Base-by-base conservation (phyloP, 2,329 filamentous ascomycete species). In the Cryphonectria naterciae region DNA sequence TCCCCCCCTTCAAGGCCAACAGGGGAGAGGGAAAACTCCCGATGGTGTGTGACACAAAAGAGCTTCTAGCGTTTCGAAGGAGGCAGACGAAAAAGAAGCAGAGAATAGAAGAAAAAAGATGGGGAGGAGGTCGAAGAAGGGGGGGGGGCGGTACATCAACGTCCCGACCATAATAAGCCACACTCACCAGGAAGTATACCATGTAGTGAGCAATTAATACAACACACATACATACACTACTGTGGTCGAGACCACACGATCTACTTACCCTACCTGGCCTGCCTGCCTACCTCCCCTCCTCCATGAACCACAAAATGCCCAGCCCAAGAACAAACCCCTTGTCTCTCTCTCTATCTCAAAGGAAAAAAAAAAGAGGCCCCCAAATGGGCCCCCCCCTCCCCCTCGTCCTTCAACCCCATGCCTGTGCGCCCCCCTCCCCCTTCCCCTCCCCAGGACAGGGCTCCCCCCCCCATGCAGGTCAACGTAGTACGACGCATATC, bases 11-110 rank as follows among this genome's bases (percentile, higher is more conserved):
- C 17, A n/a, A 8, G 8, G 46, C 22, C 46, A 49, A 7, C 22
- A 49, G 22, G 46, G 22, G 1, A 32, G 43, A 65, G 66, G 46
- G 61, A 66, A 66, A 71, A 58, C 72, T 68, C 72, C 72, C 72
- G 71, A 72, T 63, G 71, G 68, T 72, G 71, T 56, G 71, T 72
- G 58, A 65, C 68, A 72, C 71, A 70, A 70, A 62, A 65, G 46
- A 49, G 41, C n/a, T 70, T 69, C 67, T 72, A 67, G 67, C 64
- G 68, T 28, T 28, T 65, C 54, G 28, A 58, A n/a, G 7, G 46
- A 49, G 43, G 7, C 8, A 22, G 19, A 22, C 5, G 2, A 49
- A 49, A n/a, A 49, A 49, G 22, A 49, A 49, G 43, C 5, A 49
- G 19, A 49, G 17, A 49, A 22, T 8, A 19, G 19, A 49, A 49